These are phyloP conservation scores for Nicotiana rustica DNA, from an alignment of 305 asterid species.

Conservation along the genomic window DNA sequence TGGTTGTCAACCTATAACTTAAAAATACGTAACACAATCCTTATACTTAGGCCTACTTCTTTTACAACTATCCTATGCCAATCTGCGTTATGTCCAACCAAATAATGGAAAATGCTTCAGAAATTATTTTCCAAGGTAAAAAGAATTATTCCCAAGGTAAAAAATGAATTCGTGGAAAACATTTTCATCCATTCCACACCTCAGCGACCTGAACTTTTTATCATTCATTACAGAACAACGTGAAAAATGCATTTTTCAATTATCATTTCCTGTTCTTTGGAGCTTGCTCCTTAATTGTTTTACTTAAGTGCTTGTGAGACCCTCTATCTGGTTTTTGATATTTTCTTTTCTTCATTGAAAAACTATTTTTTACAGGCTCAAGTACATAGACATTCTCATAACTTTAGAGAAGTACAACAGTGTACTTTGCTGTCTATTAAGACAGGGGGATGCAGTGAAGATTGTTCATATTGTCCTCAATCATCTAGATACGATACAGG, in stretches of 20 bases:
- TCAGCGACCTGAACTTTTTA: neutral
- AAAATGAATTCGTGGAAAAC: neutral
- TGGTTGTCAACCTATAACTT: neutral
- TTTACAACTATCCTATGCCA: neutral
- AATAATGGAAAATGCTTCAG: neutral
- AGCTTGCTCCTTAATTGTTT: neutral
- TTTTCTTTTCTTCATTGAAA: neutral
- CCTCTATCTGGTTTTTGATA: neutral
- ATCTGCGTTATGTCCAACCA: neutral
- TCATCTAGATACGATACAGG: slow-evolving; percentile 91
- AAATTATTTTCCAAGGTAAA: neutral
- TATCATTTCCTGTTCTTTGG: neutral
- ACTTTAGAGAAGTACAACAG: slow-evolving; percentile 97
- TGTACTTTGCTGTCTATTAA: slow-evolving; percentile 92
- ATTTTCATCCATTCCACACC: neutral
- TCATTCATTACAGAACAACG: neutral
- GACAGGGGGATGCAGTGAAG: slow-evolving; percentile 99
- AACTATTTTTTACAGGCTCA: slow-evolving; percentile 70
- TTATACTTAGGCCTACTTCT: neutral
- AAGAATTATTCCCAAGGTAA: neutral
- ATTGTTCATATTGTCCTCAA: slow-evolving; percentile 97
- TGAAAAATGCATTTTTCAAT: neutral
- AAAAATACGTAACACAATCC: neutral
- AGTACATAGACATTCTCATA: slow-evolving; percentile 96
- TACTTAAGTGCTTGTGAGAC: neutral